Evolutionary conservation across 805 yeast species (phyloP).

Genomic region (Ogataea nitratoaversa): DNA sequence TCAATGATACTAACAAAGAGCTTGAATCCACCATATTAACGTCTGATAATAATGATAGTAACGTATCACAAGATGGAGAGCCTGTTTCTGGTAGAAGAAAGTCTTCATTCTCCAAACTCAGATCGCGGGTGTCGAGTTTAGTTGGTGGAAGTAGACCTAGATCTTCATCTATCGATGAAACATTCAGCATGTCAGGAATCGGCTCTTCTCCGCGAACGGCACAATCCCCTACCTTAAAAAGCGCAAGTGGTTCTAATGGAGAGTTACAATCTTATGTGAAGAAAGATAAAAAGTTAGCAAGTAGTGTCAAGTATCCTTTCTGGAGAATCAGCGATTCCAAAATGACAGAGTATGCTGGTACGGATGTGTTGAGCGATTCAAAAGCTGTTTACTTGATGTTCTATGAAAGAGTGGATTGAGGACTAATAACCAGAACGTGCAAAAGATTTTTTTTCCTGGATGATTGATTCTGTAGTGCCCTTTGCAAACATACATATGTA

Average conservation of each 20-base stretch:
- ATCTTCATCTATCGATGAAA: constrained; percentile 9
- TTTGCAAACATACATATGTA: too few species aligned
- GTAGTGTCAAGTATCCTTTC: constrained; percentile 55
- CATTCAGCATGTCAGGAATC: too few species aligned
- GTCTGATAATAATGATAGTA: background rate
- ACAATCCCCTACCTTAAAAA: background rate
- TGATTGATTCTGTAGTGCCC: background rate
- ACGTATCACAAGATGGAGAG: background rate
- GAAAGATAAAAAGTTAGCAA: constrained; percentile 47
- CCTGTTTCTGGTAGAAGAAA: constrained; percentile 7
- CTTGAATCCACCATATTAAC: background rate
- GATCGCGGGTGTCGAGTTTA: constrained; percentile 22
- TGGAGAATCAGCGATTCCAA: constrained; percentile 85
- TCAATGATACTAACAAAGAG: background rate
- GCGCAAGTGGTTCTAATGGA: too few species aligned
- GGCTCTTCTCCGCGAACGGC: background rate
- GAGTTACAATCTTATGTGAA: background rate
- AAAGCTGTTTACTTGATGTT: constrained; percentile 82
- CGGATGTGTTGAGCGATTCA: constrained; percentile 62
- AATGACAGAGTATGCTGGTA: constrained; percentile 55
- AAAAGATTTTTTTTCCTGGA: background rate
- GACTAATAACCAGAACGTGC: background rate
- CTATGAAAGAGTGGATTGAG: constrained; percentile 55
- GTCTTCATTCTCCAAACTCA: constrained; percentile 15
- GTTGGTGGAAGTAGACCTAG: constrained; percentile 13